Base-by-base conservation (phyloP, 2,329 filamentous ascomycete genomes). In the Colletotrichum echinochloae region DNA sequence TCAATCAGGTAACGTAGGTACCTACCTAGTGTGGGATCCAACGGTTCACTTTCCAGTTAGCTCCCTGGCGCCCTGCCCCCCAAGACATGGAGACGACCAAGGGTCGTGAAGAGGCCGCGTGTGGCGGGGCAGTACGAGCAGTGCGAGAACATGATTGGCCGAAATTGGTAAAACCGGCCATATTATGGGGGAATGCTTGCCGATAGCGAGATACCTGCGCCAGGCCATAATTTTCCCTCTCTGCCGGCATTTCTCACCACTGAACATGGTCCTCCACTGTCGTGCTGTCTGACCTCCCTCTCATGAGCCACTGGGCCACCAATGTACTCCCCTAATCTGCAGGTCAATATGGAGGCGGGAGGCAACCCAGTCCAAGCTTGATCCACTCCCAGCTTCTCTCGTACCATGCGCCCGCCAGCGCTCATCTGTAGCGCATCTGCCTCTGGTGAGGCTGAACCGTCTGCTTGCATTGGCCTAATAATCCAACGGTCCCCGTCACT, bases 311-410 rank as follows among this genome's bases (percentile, higher is more conserved):
- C 64, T 67, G 26, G 7, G 23, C 30, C 44, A 12, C 23, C 26
- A 14, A 70, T 49, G 69, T 71, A 70, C 23, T 49, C 49, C 49
- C 49, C 49, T 71, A 71, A 48, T 39, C 23, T 64, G 65, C 60
- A 60, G 48, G 44, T 30, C 30, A 64, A 65, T 55, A 60, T 60
- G 60, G 69, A 70, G 65, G 66, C 66, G 69, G 69, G 69, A 71
- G 69, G 69, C 69, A 71, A 70, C 69, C 69, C 69, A 71, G 65
- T 64, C 56, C 65, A 44, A 67, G 51, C 51, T 67, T 67, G 63
- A 28, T 57, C 64, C 41, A 56, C 41, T 44, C 56, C 57, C 28
- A 46, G 57, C 51, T 60, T 46, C 48, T 33, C 46, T 28, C 64
- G 68, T 48, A 54, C 68, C 37, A 62, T 57, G 14, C 37, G 55